Evolutionary conservation across 768 basidiomycete genomes (phyloP).

Genomic region (Amanita subjunquillea): DNA sequence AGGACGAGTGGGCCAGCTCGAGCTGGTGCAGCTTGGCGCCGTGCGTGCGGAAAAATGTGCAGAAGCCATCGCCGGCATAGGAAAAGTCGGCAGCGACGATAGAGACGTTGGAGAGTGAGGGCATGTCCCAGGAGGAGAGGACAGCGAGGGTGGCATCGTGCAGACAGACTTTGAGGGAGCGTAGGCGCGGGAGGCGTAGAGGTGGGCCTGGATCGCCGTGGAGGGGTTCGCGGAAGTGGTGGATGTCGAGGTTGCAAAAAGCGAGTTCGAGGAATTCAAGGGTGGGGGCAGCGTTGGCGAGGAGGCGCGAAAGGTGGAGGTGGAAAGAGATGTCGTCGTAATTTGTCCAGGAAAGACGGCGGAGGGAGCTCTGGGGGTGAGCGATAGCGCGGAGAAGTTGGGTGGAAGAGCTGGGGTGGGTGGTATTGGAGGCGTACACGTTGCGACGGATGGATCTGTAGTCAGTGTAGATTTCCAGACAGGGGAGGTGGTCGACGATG

Average conservation of each 20-base stretch:
- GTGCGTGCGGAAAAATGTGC: slow-evolving; percentile 56
- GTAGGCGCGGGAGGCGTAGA: slow-evolving; percentile 50
- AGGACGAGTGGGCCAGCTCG: slow-evolving; percentile 64
- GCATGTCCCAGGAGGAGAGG: slow-evolving; percentile 60
- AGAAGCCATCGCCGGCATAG: slow-evolving; percentile 57
- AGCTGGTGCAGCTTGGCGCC: slow-evolving; percentile 52
- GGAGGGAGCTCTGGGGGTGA: slow-evolving; percentile 40
- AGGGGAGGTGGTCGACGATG: slow-evolving; percentile 56
- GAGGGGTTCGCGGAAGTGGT: slow-evolving; percentile 14
- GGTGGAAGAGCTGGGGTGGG: slow-evolving; percentile 33
- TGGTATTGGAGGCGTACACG: slow-evolving; percentile 31
- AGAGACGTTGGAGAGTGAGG: slow-evolving; percentile 48
- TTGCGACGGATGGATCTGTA: slow-evolving; percentile 53
- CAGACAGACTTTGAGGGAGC: slow-evolving; percentile 58
- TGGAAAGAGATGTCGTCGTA: slow-evolving; percentile 56
- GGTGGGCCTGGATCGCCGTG: slow-evolving; percentile 16
- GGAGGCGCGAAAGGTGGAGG: slow-evolving; percentile 41
- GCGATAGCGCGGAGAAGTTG: slow-evolving; percentile 51
- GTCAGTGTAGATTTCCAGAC: slow-evolving; percentile 52
- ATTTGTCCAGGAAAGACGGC: slow-evolving; percentile 60
- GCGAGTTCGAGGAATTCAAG: slow-evolving; percentile 65
- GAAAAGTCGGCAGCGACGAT: slow-evolving; percentile 64
- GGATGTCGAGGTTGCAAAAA: slow-evolving; percentile 39
- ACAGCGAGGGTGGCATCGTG: slow-evolving; percentile 64
- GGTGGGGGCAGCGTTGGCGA: slow-evolving; percentile 37